Evolutionary conservation across 495 filamentous ascomycete species (phyloP), one percentile per base, ranked within the genome.

Genomic region (Penicillium ucsense): DNA sequence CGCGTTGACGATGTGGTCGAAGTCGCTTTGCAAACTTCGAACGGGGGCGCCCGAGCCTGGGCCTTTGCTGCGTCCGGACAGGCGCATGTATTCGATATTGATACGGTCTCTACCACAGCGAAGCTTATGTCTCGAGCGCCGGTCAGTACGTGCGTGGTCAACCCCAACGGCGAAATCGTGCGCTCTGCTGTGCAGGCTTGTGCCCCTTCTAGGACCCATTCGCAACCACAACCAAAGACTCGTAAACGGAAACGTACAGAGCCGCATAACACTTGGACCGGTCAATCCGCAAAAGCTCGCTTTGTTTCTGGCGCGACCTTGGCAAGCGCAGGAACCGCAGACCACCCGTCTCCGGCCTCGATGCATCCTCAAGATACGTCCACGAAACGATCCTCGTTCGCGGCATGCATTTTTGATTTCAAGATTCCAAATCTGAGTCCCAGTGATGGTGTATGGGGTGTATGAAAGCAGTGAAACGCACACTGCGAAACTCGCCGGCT

Each of bases 331-430:
- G 34, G 42, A 47, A 39, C 52, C 52, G 28, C 37, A 43, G 0
- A 50, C 32, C 11, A 28, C 35, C 43, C 49, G 11, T n/a, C 43
- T 6, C 31, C 29, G 39, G 20, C 40, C 9, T 9, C n/a, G 11
- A n/a, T 20, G 5, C 43, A 46, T 11, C 43, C 41, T 35, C 50
- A 48, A 7, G 47, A 49, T 28, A 36, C 52, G 4, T 36, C 46
- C 6, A 47, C 53, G 2, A 51, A 59, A 8, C 63, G 61, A 6
- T 46, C 63, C 0, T 69, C 66, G 3, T 70, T 71, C 43, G 64
- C 64, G 1, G 68, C 68, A 30, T 67, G 66, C 43, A 70, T 71
- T 41, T 60, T 70, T 44, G 66, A 69, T 43, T 61, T 71, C 42
- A 66, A 58, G 38, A 68, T 71, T 27, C 63, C 68, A n/a, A 60